These are phyloP conservation scores for Heteromeles arbutifolia DNA, from an alignment of 306 rosid species.

Conservation along the genomic window DNA sequence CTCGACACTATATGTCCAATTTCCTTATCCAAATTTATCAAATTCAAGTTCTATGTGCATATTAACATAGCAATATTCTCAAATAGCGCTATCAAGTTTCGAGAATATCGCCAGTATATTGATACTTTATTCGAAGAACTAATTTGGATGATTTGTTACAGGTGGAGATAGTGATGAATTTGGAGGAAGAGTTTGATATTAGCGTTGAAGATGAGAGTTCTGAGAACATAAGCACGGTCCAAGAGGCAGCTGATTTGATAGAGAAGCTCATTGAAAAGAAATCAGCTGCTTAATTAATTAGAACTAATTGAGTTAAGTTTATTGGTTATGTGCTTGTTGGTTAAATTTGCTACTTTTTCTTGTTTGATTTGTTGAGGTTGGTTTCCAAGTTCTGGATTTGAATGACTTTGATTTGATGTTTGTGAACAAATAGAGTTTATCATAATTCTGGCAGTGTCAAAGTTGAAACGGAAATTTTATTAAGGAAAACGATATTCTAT, in stretches of 20 bases:
- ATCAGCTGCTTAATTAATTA: conserved; percentile 6
- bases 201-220: conserved; percentile 38
- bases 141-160: neutral
- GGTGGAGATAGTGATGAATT: conserved; percentile 43
- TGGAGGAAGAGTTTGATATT: conserved; percentile 44
- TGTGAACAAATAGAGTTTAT: neutral
- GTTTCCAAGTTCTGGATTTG: neutral
- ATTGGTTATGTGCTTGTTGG: neutral
- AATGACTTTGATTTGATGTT: neutral
- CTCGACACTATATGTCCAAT: conserved; percentile 25
- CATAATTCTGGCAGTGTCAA: too few species aligned
- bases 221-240: conserved; percentile 36
- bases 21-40: neutral
- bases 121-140: too few species aligned
- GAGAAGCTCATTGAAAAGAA: conserved; percentile 30
- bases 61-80: too few species aligned
- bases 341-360: neutral
- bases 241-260: conserved; percentile 48
- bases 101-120: too few species aligned
- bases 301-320: neutral
- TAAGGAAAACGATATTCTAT: too few species aligned
- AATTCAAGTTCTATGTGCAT: neutral
- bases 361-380: neutral
- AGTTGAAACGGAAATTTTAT: too few species aligned
- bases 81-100: too few species aligned